Evolutionary conservation across 2,329 filamentous ascomycete genomes (phyloP).

Genomic region (Beauveria rudraprayagi): DNA sequence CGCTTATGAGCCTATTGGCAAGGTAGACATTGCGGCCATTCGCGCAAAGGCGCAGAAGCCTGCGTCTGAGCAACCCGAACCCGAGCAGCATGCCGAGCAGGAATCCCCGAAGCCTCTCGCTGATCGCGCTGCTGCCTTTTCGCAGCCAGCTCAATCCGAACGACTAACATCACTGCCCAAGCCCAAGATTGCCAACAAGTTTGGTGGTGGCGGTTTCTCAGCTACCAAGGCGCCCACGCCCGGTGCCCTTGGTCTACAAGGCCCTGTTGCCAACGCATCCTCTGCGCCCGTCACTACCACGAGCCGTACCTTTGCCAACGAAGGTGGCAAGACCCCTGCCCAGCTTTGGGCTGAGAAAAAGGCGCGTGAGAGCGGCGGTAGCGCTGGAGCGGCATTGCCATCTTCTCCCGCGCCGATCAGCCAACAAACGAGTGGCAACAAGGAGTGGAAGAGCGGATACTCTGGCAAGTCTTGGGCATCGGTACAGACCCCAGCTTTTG

Average conservation of each 20-base stretch:
- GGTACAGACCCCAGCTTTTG: conserved; percentile 64
- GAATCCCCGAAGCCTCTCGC: conserved; percentile 53
- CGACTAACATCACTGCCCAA: conserved; percentile 84
- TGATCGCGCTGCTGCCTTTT: conserved; percentile 71
- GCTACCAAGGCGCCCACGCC: conserved; percentile 88
- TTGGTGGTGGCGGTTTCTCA: conserved; percentile 64
- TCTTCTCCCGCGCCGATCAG: conserved; percentile 45
- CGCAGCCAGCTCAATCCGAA: conserved; percentile 53
- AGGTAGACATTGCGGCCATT: conserved; percentile 95
- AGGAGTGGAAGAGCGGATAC: conserved; percentile 86
- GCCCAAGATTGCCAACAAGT: conserved; percentile 89
- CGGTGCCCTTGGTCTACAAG: conserved; percentile 56
- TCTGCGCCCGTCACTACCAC: conserved; percentile 63
- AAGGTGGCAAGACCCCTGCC: conserved; percentile 92
- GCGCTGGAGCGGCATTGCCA: conserved; percentile 33
- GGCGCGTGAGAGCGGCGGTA: conserved; percentile 61
- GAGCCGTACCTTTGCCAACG: conserved; percentile 87
- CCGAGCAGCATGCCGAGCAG: conserved; percentile 19
- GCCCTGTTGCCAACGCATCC: conserved; percentile 46
- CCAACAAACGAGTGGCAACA: conserved; percentile 62
- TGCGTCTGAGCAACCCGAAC: conserved; percentile 28
- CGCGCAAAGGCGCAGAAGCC: conserved; percentile 71
- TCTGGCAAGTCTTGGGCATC: conserved; percentile 82
- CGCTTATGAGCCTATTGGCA: conserved; percentile 88
- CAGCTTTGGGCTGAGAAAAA: conserved; percentile 98